A percentile compares a stretch with the other conserved stretches of the same genome.
phyloP scores from a whole-genome alignment of 176 grass and related monocot genomes.

The Oryza meyeriana region DNA sequence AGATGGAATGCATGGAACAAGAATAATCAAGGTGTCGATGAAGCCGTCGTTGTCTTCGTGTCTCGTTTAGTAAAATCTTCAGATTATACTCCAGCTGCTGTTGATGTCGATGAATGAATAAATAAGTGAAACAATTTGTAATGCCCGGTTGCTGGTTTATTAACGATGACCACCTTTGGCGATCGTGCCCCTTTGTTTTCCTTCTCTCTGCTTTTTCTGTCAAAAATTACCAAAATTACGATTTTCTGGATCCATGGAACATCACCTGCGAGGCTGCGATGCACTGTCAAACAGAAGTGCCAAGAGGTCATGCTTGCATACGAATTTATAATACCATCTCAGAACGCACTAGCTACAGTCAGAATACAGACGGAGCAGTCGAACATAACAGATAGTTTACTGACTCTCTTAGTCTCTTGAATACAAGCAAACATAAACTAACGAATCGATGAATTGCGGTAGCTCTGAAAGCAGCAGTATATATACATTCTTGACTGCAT shows the following conservation, averaged over 20 bases:
- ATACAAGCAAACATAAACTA: not conserved
- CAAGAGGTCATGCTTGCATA: not conserved
- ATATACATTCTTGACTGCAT: constrained; percentile 29
- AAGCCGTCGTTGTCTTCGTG: not conserved
- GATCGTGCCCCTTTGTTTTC: too few relatives aligned
- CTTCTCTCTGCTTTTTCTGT: not conserved
- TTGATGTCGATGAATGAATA: not conserved
- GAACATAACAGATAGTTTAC: not conserved
- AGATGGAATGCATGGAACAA: not conserved
- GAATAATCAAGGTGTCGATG: not conserved
- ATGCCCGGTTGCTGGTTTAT: not conserved
- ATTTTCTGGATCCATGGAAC: not conserved
- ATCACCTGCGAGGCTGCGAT: too few relatives aligned
- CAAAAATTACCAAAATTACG: too few relatives aligned
- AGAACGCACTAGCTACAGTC: not conserved
- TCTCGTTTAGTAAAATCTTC: not conserved
- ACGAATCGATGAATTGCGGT: not conserved
- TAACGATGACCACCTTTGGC: not conserved
- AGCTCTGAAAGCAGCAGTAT: not conserved
- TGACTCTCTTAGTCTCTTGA: not conserved
- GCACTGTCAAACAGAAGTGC: too few relatives aligned
- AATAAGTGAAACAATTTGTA: constrained; percentile 1
- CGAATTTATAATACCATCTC: not conserved
- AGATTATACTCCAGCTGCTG: not conserved
- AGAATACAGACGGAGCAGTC: not conserved